Percentiles rank a stretch among this genome's conserved stretches.
Conservation (phyloP, 768 basidiomycete genomes). For the Kwoniella botswanensis region DNA sequence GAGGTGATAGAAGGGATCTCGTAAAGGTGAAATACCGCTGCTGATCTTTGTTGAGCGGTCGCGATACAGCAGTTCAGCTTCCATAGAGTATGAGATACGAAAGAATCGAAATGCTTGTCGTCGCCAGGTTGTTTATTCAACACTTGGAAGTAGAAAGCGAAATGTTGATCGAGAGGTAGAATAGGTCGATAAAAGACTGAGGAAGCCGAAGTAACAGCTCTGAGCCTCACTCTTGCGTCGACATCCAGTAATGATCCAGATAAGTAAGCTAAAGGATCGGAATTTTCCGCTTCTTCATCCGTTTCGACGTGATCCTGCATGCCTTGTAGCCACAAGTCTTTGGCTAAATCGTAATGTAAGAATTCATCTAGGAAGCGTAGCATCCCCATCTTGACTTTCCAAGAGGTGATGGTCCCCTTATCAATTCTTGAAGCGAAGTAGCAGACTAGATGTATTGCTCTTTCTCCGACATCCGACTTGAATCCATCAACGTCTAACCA, state of each 20-base stretch:
- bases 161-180: constrained; percentile 73
- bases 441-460: constrained; percentile 63
- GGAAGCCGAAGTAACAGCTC: constrained; percentile 68
- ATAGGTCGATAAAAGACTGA: constrained; percentile 68
- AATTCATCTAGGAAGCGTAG: constrained; percentile 72
- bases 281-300: constrained; percentile 5
- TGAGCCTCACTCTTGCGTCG: constrained; percentile 84
- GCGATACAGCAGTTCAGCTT: constrained; percentile 84
- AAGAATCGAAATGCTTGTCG: constrained; percentile 67
- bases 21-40: constrained; percentile 85
- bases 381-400: constrained; percentile 68
- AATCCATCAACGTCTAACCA: constrained; percentile 62
- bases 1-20: constrained; percentile 65
- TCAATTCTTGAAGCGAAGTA: constrained; percentile 65
- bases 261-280: constrained; percentile 61
- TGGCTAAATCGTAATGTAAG: constrained; percentile 66
- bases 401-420: constrained; percentile 63
- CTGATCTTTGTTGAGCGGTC: constrained; percentile 75
- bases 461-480: constrained; percentile 59
- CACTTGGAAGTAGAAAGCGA: constrained; percentile 60
- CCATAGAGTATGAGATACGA: constrained; percentile 77
- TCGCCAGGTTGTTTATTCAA: constrained; percentile 34
- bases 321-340: constrained; percentile 62
- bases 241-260: constrained; percentile 66
- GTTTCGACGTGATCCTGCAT: constrained; percentile 47